These are phyloP conservation scores for Phytophthora gonapodyides DNA, from an alignment of 352 stramenopile species.

Conservation along the genomic window DNA sequence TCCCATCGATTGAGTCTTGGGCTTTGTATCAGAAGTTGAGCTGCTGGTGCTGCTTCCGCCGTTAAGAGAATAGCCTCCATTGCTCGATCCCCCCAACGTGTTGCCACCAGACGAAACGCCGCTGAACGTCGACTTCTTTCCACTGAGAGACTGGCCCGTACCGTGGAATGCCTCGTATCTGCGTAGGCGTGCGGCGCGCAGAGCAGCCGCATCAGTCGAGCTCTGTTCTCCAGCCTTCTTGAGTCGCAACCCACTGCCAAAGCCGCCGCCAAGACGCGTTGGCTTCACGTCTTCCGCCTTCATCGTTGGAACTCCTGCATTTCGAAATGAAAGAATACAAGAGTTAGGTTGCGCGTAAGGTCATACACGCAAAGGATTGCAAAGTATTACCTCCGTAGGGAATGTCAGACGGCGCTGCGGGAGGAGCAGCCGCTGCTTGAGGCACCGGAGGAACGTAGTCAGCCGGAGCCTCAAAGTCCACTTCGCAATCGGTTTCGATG, in stretches of 20 bases:
- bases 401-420: conserved; percentile 46
- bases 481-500: conserved; percentile 99
- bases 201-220: conserved; percentile 61
- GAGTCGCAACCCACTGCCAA: conserved; percentile 63
- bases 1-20: conserved; percentile 22
- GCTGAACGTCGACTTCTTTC: conserved; percentile 45
- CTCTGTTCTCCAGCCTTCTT: conserved; percentile 69
- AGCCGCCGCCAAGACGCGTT: conserved; percentile 38
- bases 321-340: not conserved
- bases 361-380: not conserved
- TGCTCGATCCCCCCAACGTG: conserved; percentile 36
- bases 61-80: conserved; percentile 25
- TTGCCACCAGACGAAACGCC: conserved; percentile 15
- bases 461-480: conserved; percentile 98
- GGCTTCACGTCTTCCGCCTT: conserved; percentile 53
- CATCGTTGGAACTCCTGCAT: conserved; percentile 66
- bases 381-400: conserved; percentile 68
- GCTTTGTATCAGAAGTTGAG: conserved; percentile 4
- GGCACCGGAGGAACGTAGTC: conserved; percentile 74
- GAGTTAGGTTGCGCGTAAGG: not conserved
- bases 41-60: conserved; percentile 12
- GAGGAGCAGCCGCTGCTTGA: conserved; percentile 22
- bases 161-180: conserved; percentile 88
- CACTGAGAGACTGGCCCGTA: conserved; percentile 74
- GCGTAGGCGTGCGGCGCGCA: conserved; percentile 72